Base-by-base conservation (phyloP, 2,329 filamentous ascomycete genomes). In the Samsoniella hepiali region DNA sequence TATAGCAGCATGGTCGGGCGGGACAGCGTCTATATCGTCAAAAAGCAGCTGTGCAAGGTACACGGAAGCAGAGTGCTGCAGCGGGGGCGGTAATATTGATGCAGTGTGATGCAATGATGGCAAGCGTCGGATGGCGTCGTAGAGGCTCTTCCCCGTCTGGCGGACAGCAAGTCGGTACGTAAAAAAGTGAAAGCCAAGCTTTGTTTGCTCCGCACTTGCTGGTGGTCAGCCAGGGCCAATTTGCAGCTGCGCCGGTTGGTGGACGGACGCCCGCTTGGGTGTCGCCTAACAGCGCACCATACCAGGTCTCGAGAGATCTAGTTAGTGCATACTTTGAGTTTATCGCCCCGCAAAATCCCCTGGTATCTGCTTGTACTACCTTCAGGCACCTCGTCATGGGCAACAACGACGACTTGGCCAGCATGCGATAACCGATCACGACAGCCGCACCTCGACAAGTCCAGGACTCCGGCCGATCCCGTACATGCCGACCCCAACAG, bases 1-100 rank as follows among this genome's bases (percentile, higher is more conserved):
- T 60, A 61, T 56, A 57, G 63, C 57, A 53, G 51, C 63, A 64
- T 64, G 32, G 13, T 61, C 57, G 56, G 56, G 40, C 38, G 60
- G 53, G 36, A 22, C 13, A 32, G 15, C 15, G 22, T 13, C 13
- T 58, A 11, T 34, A 15, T 36, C 15, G 49, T 54, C 7, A 17
- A 31, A n/a, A 32, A 3, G 32, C 7, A 40, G 40, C 50, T 56
- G 40, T 40, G 42, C 40, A 29, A 47, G 22, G 22, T 4, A 7
- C 31, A 31, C n/a, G 40, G 31, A 5, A 47, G 50, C 13, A 62
- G 42, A 22, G 9, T 55, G 57, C 34, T 9, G 49, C 38, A n/a
- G 6, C 34, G 9, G 44, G 49, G 15, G 15, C 11, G 9, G 57
- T 51, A n/a, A 34, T 54, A 27, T 44, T 50, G 58, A 61, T 61